Base-by-base conservation (phyloP, 306 rosid species). In the Fagus crenata region DNA sequence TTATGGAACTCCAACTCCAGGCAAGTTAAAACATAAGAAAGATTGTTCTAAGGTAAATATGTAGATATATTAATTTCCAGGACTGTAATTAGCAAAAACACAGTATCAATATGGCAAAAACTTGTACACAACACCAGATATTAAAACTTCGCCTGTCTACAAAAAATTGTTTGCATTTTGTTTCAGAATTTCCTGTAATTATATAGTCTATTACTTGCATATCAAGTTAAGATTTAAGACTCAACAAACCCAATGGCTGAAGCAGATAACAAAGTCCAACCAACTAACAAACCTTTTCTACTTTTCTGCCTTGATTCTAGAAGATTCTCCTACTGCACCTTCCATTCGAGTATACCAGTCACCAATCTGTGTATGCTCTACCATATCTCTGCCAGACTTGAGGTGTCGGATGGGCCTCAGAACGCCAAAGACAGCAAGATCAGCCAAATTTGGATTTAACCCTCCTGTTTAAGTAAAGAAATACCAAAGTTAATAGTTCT, bases 391-490 rank as follows among this genome's bases (percentile, higher is more conserved):
- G 74, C 99, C 99, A 39, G 97, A 85, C 82, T 86, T 86, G 73
- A 95, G 99, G 90, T 87, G 86, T 55, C 92, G 90, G 82, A 90
- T 92, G 22, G 99, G 97, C 83, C 97, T 86, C 79, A 92, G 85
- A 59, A 92, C 92, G 14, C 99, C 97, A 74, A 92, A 95, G 32
- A 87, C 96, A 35, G 97, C 89, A 51, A 95, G 92, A 86, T 95
- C 97, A 43, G 97, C 97, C 75, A 92, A 84, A 80, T 90, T 92
- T 15, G 99, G 99, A 82, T 83, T 84, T 75, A 84, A 73, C 37
- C 86, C 90, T 80, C 97, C 97, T 95, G 89, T 79, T 77, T 67
- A 75, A 82, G 84, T 49, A n/a, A 73, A 71, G 58, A 67, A 79
- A 35, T 36, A 61, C 11, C 46, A 69, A 31, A 65, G 49, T 69